Base-by-base conservation (phyloP, 2,329 filamentous ascomycete species). In the Verticillium isaacii region DNA sequence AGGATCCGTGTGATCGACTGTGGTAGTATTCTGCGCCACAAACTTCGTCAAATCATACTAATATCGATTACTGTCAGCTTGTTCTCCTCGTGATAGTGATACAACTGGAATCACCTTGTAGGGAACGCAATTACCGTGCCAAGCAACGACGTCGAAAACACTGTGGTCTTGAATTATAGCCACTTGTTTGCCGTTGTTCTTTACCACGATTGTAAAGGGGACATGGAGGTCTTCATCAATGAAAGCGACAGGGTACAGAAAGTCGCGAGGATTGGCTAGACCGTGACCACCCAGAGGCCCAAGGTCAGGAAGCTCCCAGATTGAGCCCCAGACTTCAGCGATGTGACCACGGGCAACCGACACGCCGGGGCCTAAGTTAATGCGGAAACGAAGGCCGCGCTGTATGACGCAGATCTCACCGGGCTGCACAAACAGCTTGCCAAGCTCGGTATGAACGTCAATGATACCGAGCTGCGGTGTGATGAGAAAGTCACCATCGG, bases 381-480 rank as follows among this genome's bases (percentile, higher is more conserved):
- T 81, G 19, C 82, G 80, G 73, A 89, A 87, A 32, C 86, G 79
- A 59, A 89, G 81, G 32, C 87, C 87, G 12, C 86, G 78, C 8
- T 85, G 87, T 29, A 90, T 85, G 12, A 90, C 82, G 59, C 81
- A 82, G 61, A 90, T 83, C 70, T 89, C 86, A 36, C 87, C 87
- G 0, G 86, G 87, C 34, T 85, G 82, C 4, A 89, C 82, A 58
- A 85, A 66, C n/a, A 63, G 75, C 73, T 78, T 80, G n/a, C 86
- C 86, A 29, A 89, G 78, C 68, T 90, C 87, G 9, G 87, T 89
- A 69, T 88, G 85, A 60, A 89, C 87, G 67, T 89, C 85, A 15
- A 89, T 74, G 2, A 80, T 77, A 39, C 87, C 87, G 64, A 85
- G 80, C 65, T 89, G 86, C 1, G 83, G 85, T 3, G 89, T 79